Base-by-base conservation (phyloP, 495 filamentous ascomycete genomes). In the Neurospora hispaniola region DNA sequence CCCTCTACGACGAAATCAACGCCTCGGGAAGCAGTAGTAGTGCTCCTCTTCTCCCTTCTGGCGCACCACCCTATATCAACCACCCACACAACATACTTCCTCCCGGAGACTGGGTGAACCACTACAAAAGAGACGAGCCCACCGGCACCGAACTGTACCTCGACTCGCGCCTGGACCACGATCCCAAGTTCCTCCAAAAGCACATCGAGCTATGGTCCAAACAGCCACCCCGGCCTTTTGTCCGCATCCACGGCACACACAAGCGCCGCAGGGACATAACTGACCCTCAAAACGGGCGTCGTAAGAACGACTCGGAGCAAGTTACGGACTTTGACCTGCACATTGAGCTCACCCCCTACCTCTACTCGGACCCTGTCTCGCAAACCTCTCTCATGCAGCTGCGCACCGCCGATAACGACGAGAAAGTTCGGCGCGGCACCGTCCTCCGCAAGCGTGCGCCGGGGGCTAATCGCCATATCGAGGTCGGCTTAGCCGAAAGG, bases 291-390 rank as follows among this genome's bases (percentile, higher is more conserved):
- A 82, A 83, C 69, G 82, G 83, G 69, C 54, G 54, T 0, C 54
- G 54, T 35, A 85, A 86, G 71, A 82, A 84, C 69, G 79, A 84
- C 72, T 80, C 71, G 40, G 76, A 82, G 43, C 76, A 73, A 4
- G 75, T 87, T 66, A 83, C 80, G 59, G 86, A 89, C 77, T 88
- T 89, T 74, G 81, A 86, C 74, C 78, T 90, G 69, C 74, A 75
- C 11, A 77, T 89, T 69, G 84, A 87, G 31, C 76, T 90, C 44
- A 84, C 85, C 0, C 80, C 82, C 0, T 86, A 85, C 69, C 81
- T 90, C 44, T 85, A 78, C 75, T 77, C 78, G 0, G 82, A 85
- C 69, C 76, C 80, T 9, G 71, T 75, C 42, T 76, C 75, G 39
- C 77, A 71, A 44, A 39, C 42, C 10, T 79, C 82, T 4, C 81